Conservation (phyloP, 139 green algal species). For the Chlorella vulgaris region DNA sequence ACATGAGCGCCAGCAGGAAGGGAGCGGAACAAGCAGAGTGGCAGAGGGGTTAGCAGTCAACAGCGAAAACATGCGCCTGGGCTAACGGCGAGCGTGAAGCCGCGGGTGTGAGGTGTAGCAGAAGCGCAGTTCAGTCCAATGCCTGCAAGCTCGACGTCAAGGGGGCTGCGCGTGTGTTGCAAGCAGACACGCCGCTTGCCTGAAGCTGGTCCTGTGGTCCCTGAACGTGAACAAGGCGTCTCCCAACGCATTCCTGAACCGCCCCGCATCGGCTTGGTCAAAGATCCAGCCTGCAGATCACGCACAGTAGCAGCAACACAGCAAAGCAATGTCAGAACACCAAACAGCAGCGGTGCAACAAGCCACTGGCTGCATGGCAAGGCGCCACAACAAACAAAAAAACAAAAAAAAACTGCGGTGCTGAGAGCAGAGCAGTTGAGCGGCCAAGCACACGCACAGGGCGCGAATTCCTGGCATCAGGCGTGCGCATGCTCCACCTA, state of each 20-base stretch:
- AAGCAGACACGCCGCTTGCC: too few species aligned
- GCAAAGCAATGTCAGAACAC: not conserved
- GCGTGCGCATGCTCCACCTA: not conserved
- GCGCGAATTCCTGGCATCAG: not conserved
- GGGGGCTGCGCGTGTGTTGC: too few species aligned
- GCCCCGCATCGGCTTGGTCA: slow-evolving; percentile 65
- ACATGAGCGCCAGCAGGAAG: not conserved
- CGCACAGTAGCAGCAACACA: too few species aligned
- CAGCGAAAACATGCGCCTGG: too few species aligned
- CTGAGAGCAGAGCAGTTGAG: not conserved
- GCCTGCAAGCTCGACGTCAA: too few species aligned
- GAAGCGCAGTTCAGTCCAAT: too few species aligned
- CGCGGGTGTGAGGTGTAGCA: too few species aligned
- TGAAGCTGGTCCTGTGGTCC: slow-evolving; percentile 72
- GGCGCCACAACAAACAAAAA: not conserved
- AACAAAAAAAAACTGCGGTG: not conserved
- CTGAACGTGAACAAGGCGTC: slow-evolving; percentile 84
- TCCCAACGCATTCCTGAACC: slow-evolving; percentile 65
- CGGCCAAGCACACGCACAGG: not conserved
- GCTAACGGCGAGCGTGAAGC: too few species aligned
- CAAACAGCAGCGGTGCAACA: too few species aligned
- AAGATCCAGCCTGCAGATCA: slow-evolving; percentile 79
- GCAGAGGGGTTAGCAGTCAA: not conserved
- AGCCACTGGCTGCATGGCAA: too few species aligned
- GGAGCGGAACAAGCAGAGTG: not conserved